Base-by-base conservation (phyloP, 805 yeast species). In the Candida loeiensis region DNA sequence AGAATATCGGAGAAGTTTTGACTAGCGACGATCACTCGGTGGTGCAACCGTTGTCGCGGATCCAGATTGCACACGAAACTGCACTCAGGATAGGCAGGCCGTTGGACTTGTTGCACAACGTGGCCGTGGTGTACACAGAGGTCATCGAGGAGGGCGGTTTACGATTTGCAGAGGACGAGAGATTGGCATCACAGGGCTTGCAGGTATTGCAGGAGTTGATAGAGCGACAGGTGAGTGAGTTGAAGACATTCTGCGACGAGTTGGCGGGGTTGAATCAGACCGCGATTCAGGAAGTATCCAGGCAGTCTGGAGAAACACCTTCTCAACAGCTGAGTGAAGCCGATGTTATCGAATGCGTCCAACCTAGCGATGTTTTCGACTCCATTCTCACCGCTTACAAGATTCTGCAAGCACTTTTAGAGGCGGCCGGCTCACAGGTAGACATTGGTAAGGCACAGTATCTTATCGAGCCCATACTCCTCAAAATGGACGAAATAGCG, bases 91-190 rank as follows among this genome's bases (percentile, higher is more conserved):
- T 52, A 3, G 55, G 61, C 1, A 25, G 34, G 1, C 65, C 72
- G 3, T 54, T 63, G 55, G 82, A 77, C 47, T 56, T 76, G 34
- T 54, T 66, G 21, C 74, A 61, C 53, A 77, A 76, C 45, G 55
- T 69, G 8, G 76, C 70, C 0, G 50, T 76, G 32, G 75, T 70
- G 6, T 73, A 73, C 46, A 65, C 68, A 21, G 79, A 76, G 45
- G 61, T 62, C 7, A 56, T 48, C 22, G 55, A 55, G 16, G 46
- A 51, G 19, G 38, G 39, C 9, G 48, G 46, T 41, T 19, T 47
- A 50, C 33, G 21, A 25, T 28, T 27, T 11, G 6, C 31, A 13
- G 8, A 18, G 21, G 33, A 18, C n/a, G 21, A 17, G 24, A 35
- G 30, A 4, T 29, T 37, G 30, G 35, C 35, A 18, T 14, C 30